Base-by-base conservation (phyloP, 768 basidiomycete species). In the Tulasnella sp. region DNA sequence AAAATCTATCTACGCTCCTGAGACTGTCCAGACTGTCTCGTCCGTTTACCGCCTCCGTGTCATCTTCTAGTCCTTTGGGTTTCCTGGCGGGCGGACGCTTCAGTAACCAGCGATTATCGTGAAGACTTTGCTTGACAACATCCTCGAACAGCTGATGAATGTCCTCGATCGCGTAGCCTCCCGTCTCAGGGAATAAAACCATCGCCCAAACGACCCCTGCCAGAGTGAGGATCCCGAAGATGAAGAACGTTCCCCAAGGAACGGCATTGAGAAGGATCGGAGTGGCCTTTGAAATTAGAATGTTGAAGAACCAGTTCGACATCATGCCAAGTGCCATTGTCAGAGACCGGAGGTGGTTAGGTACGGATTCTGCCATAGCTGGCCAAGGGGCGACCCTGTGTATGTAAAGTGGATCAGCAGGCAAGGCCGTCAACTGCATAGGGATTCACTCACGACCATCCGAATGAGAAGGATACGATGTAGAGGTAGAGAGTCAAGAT, bases 401-500 rank as follows among this genome's bases (percentile, higher is more conserved):
- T 17, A 32, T 35, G 29, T 12, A 12, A 32, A 0, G 1, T 8
- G 26, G 17, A 59, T n/a, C 41, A 2, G 34, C 17, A n/a, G 39
- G 29, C 39, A 1, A 71, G 8, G 1, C 3, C 6, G 19, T 34
- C 9, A 3, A 3, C 11, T 1, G 9, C 0, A 59, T 32, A 32
- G 22, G 1, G 34, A 16, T 35, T 36, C 9, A 64, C 72, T 35
- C 40, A 66, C 41, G 72, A 73, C 73, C 73, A 72, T 32, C 72
- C 63, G 34, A 73, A 74, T 44, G 62, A 66, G 64, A 67, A 74
- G 42, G 39, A 67, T 35, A 62, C 37, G 22, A 47, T 83, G 75
- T 84, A 85, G 34, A 84, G 77, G 76, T 85, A 85, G 19, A 85
- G 81, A 5, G 83, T 81, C 59, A 83, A 73, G 73, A 84, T 81